Evolutionary conservation across 1,284 basidiomycete genomes (phyloP).

Genomic region (Porogramme epimiltina): DNA sequence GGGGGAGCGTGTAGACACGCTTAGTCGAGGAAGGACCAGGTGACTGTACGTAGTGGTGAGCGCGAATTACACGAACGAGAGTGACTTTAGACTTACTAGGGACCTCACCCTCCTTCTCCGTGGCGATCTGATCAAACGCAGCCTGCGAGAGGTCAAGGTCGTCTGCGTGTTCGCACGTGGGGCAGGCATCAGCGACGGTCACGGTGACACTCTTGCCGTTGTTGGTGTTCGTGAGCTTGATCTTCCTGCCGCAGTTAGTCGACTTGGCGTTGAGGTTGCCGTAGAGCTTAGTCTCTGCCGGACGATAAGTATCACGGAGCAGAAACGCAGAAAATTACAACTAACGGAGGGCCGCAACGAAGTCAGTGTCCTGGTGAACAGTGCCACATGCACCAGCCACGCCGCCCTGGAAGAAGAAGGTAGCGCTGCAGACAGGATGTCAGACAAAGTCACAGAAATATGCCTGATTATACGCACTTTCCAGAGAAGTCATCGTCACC

Average conservation of each 20-base stretch:
- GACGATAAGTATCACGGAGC: too few relatives aligned
- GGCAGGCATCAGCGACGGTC: conserved; percentile 80
- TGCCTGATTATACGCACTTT: conserved; percentile 41
- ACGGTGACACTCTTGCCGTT: conserved; percentile 64
- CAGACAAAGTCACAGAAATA: too few relatives aligned
- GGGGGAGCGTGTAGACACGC: conserved; percentile 4
- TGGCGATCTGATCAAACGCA: conserved; percentile 70
- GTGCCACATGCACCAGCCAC: conserved; percentile 75
- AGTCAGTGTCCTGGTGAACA: conserved; percentile 63
- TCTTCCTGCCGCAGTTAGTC: conserved; percentile 63
- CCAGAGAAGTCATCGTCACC: conserved; percentile 30
- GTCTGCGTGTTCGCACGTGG: conserved; percentile 67
- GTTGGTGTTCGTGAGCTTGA: conserved; percentile 63
- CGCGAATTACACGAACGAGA: background rate
- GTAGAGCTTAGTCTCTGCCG: conserved; percentile 49
- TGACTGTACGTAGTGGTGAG: conserved; percentile 36
- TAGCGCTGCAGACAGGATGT: conserved; percentile 19
- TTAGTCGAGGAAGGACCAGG: conserved; percentile 47
- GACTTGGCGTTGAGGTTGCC: conserved; percentile 50
- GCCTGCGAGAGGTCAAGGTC: conserved; percentile 82
- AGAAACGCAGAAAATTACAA: conserved; percentile 10
- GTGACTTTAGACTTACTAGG: conserved; percentile 46
- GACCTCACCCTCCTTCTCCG: conserved; percentile 57
- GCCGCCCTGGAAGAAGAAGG: conserved; percentile 59
- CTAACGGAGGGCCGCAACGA: conserved; percentile 71